phyloP scores from a whole-genome alignment of 2,329 filamentous ascomycete species.

The Penicillium sp. region DNA sequence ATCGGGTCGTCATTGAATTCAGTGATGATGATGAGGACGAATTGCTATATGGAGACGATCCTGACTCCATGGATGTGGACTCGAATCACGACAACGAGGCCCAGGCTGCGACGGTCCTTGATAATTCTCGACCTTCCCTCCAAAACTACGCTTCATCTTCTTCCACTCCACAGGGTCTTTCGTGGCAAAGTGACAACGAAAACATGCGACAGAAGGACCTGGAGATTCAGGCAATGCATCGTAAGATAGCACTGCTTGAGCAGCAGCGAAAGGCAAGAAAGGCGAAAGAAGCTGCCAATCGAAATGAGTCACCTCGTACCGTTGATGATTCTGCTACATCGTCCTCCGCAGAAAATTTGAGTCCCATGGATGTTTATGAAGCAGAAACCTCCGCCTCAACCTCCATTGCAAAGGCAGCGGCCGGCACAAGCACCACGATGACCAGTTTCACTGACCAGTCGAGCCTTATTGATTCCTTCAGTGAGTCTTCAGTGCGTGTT shows the following conservation, averaged over 20 bases:
- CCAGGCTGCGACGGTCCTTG: slow-evolving; percentile 31
- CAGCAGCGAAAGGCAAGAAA: slow-evolving; percentile 44
- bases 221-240: slow-evolving; percentile 49
- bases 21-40: slow-evolving; percentile 72
- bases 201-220: slow-evolving; percentile 50
- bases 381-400: slow-evolving; percentile 2
- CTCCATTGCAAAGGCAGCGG: background rate
- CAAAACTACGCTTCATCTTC: slow-evolving; percentile 42
- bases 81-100: slow-evolving; percentile 16
- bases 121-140: slow-evolving; percentile 42
- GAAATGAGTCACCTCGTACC: slow-evolving; percentile 35
- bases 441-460: background rate
- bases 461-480: slow-evolving; percentile 11
- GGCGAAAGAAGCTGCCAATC: slow-evolving; percentile 40
- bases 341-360: slow-evolving; percentile 13
- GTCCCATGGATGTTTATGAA: slow-evolving; percentile 9
- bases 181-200: slow-evolving; percentile 39
- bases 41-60: slow-evolving; percentile 37
- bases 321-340: slow-evolving; percentile 23
- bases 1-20: slow-evolving; percentile 76
- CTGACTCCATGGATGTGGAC: slow-evolving; percentile 26
- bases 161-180: slow-evolving; percentile 38
- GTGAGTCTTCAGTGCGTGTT: slow-evolving; percentile 17
- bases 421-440: background rate
- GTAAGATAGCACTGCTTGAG: slow-evolving; percentile 52